Conservation (phyloP, 257 asterid species). For the Solanum arcanum region DNA sequence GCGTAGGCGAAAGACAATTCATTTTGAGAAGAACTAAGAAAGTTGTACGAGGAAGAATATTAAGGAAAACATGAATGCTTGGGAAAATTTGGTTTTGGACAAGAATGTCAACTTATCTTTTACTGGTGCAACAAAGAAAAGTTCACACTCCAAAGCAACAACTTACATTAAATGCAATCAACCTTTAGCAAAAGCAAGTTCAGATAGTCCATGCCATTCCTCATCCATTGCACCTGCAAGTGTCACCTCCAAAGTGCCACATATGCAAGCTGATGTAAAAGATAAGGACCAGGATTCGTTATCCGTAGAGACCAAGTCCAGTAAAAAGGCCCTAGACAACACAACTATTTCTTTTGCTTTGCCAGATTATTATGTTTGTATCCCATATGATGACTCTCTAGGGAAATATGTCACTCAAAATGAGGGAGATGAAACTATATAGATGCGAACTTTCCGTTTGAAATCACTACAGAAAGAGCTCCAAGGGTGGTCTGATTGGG, state of each 20-base stretch:
- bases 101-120: conserved; percentile 29
- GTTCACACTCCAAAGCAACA: conserved; percentile 21
- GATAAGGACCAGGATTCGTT: conserved; percentile 8
- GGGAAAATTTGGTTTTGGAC: conserved; percentile 35
- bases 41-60: conserved; percentile 51
- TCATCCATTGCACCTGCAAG: conserved; percentile 2
- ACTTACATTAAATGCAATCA: conserved; percentile 8
- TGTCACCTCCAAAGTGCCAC: not conserved
- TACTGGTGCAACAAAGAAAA: conserved; percentile 23
- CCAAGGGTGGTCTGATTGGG: conserved; percentile 56
- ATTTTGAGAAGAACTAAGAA: conserved; percentile 47
- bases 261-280: conserved; percentile 15
- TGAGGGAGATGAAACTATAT: conserved; percentile 34
- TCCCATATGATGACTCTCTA: conserved; percentile 38
- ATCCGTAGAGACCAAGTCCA: conserved; percentile 2
- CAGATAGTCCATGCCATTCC: not conserved
- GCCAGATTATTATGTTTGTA: conserved; percentile 29
- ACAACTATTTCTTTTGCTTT: conserved; percentile 11
- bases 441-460: conserved; percentile 25
- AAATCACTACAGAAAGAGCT: conserved; percentile 38
- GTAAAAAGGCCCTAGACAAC: conserved; percentile 1
- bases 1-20: conserved; percentile 51
- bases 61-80: conserved; percentile 52
- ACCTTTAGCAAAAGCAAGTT: conserved; percentile 14
- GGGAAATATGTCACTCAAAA: conserved; percentile 36